Percentiles rank a stretch among this genome's conserved stretches.
These are phyloP conservation scores for peach (Prunus persica) DNA, from an alignment of 306 rosid species.

Conservation along the genomic window DNA sequence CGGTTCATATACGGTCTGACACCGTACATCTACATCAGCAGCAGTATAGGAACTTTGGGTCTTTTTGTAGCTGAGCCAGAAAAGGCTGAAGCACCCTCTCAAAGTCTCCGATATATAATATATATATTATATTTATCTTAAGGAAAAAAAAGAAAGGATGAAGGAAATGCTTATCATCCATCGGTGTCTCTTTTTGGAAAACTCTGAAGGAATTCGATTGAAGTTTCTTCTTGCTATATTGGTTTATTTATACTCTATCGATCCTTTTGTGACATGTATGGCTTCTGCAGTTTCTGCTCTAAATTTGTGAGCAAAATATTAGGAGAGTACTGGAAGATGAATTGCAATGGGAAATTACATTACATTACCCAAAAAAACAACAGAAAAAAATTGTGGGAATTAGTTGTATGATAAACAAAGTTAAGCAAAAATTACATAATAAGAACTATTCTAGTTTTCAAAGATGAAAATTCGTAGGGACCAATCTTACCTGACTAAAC, in stretches of 20 bases:
- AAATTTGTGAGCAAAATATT: not conserved
- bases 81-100: conserved; percentile 7
- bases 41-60: conserved; percentile 20
- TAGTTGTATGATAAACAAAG: no score
- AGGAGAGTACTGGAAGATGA: not conserved
- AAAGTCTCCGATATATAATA: not conserved
- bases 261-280: not conserved
- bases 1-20: conserved; percentile 4
- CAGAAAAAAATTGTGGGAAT: no score
- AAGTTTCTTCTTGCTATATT: not conserved
- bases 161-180: not conserved
- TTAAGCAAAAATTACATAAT: no score
- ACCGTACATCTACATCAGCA: conserved; percentile 2
- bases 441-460: no score
- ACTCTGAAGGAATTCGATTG: conserved; percentile 4
- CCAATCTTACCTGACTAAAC: fast-evolving
- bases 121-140: conserved; percentile 4
- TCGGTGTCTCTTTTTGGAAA: conserved; percentile 5
- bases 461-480: no score
- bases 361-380: not conserved
- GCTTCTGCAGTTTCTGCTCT: not conserved
- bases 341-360: not conserved
- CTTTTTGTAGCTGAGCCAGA: conserved; percentile 25
- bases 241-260: not conserved
- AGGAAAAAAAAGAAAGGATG: not conserved